These are phyloP conservation scores for Amorphotheca resinae DNA, from an alignment of 495 filamentous ascomycete species.

Conservation along the genomic window DNA sequence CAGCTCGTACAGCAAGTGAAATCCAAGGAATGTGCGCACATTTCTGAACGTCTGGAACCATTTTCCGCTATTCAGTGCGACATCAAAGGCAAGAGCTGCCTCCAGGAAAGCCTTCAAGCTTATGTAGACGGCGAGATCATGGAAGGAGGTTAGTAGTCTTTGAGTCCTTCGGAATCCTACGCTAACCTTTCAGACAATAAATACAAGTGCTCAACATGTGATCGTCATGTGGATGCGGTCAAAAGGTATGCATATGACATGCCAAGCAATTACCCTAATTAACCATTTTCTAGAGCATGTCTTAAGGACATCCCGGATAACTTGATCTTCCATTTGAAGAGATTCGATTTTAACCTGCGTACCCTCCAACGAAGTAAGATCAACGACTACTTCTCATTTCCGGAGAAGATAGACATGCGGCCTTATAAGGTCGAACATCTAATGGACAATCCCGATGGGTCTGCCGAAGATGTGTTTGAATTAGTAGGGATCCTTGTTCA, in stretches of 20 bases:
- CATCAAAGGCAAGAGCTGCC: constrained; percentile 78
- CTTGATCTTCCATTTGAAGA: constrained; percentile 90
- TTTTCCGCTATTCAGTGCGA: constrained; percentile 96
- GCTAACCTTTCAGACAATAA: constrained; percentile 56
- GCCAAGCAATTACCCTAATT: background rate
- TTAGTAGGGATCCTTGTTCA: constrained; percentile 89
- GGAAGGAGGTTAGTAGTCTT: constrained; percentile 59
- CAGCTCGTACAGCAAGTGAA: constrained; percentile 90
- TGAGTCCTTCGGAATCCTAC: constrained; percentile 1
- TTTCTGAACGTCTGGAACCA: constrained; percentile 78
- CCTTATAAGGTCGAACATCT: constrained; percentile 81
- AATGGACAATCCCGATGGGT: constrained; percentile 44
- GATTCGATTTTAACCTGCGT: constrained; percentile 89
- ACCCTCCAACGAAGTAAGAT: constrained; percentile 81
- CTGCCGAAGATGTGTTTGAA: constrained; percentile 65
- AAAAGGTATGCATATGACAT: constrained; percentile 46
- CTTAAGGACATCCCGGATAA: constrained; percentile 90
- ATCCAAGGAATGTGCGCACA: constrained; percentile 86
- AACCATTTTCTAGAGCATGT: constrained; percentile 43
- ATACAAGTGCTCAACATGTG: constrained; percentile 90
- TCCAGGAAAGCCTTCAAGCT: constrained; percentile 80
- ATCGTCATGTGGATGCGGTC: constrained; percentile 83
- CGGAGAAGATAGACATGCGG: constrained; percentile 71
- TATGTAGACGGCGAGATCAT: constrained; percentile 95
- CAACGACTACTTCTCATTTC: constrained; percentile 90